phyloP scores from a whole-genome alignment of 2,329 filamentous ascomycete species.

The Beauveria sp. region DNA sequence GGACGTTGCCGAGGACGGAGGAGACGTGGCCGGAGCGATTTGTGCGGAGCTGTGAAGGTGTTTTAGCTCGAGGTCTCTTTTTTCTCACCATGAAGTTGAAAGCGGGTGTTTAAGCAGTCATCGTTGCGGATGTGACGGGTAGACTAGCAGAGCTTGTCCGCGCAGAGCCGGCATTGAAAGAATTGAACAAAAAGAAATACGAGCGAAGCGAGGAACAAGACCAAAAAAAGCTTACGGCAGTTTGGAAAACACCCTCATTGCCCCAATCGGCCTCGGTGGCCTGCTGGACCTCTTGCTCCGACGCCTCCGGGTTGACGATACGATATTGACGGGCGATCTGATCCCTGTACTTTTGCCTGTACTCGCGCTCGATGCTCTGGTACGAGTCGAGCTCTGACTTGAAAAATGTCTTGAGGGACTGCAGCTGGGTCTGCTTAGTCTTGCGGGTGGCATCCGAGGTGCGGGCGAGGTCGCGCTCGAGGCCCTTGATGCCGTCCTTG shows the following conservation, averaged over 20 bases:
- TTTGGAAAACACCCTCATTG: slow-evolving; percentile 74
- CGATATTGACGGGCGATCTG: slow-evolving; percentile 74
- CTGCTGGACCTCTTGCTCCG: slow-evolving; percentile 61
- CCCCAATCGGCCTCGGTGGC: slow-evolving; percentile 66
- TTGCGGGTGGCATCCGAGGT: slow-evolving; percentile 52
- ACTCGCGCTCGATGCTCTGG: slow-evolving; percentile 62
- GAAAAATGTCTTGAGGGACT: slow-evolving; percentile 64
- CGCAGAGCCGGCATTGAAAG: not conserved
- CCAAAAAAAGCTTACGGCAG: slow-evolving; percentile 50
- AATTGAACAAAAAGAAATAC: not conserved
- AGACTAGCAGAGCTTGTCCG: not conserved
- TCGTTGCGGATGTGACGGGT: not conserved
- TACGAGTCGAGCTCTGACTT: slow-evolving; percentile 64
- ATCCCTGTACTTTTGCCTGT: slow-evolving; percentile 64
- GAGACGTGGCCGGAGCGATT: slow-evolving; percentile 68
- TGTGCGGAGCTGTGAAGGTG: slow-evolving; percentile 53
- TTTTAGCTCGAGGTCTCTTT: not conserved
- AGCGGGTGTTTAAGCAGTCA: not conserved
- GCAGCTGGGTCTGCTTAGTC: slow-evolving; percentile 63
- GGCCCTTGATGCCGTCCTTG: slow-evolving; percentile 68
- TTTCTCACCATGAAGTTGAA: not conserved
- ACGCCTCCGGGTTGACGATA: slow-evolving; percentile 76
- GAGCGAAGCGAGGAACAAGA: not conserved
- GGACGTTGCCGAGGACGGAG: slow-evolving; percentile 68
- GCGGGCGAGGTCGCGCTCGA: slow-evolving; percentile 62